Evolutionary conservation across 768 basidiomycete genomes (phyloP), one percentile per base, ranked within the genome.

Genomic region (Filobasidium floriforme): DNA sequence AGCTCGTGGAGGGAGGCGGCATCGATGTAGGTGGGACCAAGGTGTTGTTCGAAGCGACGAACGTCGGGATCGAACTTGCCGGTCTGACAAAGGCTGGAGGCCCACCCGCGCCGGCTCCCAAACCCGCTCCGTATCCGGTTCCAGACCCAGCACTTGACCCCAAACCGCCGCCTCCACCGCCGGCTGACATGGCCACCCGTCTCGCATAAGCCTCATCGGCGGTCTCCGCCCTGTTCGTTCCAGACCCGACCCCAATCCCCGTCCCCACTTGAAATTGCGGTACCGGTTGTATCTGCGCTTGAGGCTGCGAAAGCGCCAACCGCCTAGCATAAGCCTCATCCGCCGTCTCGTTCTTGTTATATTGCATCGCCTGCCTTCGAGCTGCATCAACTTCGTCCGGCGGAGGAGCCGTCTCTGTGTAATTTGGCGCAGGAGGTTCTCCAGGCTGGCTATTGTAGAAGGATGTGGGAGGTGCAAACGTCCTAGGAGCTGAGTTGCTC

Each of bases 161-260:
- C 3, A 51, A 19, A 5, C 54, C 54, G 24, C 22, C 24, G 15
- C 54, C 54, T 24, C 54, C 61, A n/a, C 29, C 22, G 29, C 60
- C 62, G 32, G 62, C 44, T 0, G 74, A 73, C 71, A 77, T 64
- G 9, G 73, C 72, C 19, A 74, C 55, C 54, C 72, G 55, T 37
- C 71, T 60, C 1, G 73, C 73, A 54, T 72, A 73, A 1, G 72
- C 73, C 40, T 76, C 73, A 43, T 77, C 76, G 1, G 70, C 73
- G 9, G 73, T 70, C 46, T 73, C 67, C 11, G 68, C 28, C 18
- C 54, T 65, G 4, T 2, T 32, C 43, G 15, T 41, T 68, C 15
- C 62, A 32, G 26, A 63, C 32, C 32, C 32, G 9, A 37, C 9
- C 32, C 32, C 41, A 49, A 54, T 1, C 22, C 59, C 66, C 18